A percentile compares a stretch with the other conserved stretches of the same genome.
These are phyloP conservation scores for Bryum argenteum DNA, from an alignment of 225 moss, liverwort and hornwort species.

Conservation along the genomic window DNA sequence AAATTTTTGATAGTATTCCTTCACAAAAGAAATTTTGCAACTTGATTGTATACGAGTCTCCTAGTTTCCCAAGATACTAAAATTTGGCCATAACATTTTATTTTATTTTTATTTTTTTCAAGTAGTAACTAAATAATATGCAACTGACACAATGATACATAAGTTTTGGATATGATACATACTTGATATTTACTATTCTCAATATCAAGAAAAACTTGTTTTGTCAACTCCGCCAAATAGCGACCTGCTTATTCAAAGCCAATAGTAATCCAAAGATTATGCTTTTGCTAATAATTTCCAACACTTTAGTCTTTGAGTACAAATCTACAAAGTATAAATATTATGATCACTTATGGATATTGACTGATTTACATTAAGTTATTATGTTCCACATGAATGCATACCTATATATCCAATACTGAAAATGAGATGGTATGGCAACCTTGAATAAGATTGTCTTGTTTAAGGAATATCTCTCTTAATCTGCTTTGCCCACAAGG, in stretches of 20 bases:
- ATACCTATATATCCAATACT: conserved; percentile 28
- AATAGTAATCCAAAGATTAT: neutral
- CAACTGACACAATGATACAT: no score
- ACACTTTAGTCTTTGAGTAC: no score
- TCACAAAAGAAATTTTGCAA: no score
- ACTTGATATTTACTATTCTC: conserved; percentile 97
- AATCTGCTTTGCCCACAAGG: conserved; percentile 97
- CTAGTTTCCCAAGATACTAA: no score
- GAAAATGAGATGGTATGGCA: conserved; percentile 22
- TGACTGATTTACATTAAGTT: no score
- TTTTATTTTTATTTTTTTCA: no score
- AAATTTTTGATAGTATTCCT: no score
- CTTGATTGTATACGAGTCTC: no score
- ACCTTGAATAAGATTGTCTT: conserved; percentile 99
- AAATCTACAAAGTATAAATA: no score
- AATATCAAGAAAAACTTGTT: conserved; percentile 93
- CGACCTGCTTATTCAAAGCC: conserved; percentile 46
- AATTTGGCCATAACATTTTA: no score
- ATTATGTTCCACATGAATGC: neutral
- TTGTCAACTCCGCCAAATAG: conserved; percentile 89
- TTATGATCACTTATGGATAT: no score
- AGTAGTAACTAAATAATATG: no score
- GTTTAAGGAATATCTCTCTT: conserved; percentile 94
- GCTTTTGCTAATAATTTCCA: neutral
- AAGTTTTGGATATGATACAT: neutral